Conservation (phyloP, 1,139 yeast species). For the Kurtzmaniella quercitrusa region DNA sequence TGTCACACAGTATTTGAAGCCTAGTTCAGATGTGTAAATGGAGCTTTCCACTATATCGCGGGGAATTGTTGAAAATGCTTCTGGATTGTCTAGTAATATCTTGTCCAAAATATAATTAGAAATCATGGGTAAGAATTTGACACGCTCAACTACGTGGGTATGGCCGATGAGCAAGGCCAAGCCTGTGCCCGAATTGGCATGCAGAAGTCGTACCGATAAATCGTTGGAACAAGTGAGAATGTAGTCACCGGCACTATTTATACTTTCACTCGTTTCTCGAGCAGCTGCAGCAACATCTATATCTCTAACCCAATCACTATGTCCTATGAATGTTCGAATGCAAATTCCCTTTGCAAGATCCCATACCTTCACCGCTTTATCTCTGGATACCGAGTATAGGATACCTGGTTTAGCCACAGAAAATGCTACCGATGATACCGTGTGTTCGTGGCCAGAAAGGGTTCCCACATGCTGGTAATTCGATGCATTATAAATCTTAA, state of each 20-base stretch:
- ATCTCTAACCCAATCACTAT: conserved; percentile 85
- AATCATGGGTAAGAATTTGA: conserved; percentile 58
- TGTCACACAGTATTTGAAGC: conserved; percentile 68
- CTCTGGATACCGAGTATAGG: conserved; percentile 75
- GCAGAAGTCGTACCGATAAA: conserved; percentile 65
- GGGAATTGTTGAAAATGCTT: conserved; percentile 34
- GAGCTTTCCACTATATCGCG: conserved; percentile 24
- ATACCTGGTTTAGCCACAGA: conserved; percentile 32
- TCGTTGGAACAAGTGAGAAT: conserved; percentile 79
- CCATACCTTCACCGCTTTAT: conserved; percentile 72
- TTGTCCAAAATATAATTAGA: conserved; percentile 51
- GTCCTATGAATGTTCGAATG: conserved; percentile 64
- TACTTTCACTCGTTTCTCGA: background rate
- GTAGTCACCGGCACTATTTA: conserved; percentile 43
- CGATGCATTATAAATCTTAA: conserved; percentile 67
- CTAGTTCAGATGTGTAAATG: conserved; percentile 33
- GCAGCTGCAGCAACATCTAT: conserved; percentile 35
- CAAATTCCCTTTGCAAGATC: conserved; percentile 70
- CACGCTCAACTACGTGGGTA: conserved; percentile 77
- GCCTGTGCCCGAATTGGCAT: conserved; percentile 65
- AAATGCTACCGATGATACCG: conserved; percentile 66
- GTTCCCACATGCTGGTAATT: conserved; percentile 57
- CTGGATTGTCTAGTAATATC: conserved; percentile 31
- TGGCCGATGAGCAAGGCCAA: conserved; percentile 71
- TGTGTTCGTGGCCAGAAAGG: conserved; percentile 86